Evolutionary conservation across 2,329 filamentous ascomycete genomes (phyloP).

Genomic region (Ophiosphaerella narmari): DNA sequence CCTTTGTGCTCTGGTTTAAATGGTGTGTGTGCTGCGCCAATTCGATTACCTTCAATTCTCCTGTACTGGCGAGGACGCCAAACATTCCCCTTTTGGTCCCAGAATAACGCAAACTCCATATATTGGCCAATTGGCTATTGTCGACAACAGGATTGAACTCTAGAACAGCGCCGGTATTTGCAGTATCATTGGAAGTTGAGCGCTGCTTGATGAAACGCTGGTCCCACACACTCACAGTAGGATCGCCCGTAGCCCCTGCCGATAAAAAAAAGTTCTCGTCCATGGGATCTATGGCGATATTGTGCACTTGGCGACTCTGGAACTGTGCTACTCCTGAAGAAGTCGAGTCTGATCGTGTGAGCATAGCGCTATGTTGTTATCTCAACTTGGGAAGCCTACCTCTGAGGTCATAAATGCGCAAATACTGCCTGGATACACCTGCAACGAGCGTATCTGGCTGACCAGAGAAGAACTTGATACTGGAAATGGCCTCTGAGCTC

Average conservation of each 20-base stretch:
- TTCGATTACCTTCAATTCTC: conserved; percentile 62
- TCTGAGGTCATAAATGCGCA: conserved; percentile 78
- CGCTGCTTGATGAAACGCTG: conserved; percentile 58
- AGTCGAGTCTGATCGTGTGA: conserved; percentile 40
- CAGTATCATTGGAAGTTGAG: conserved; percentile 50
- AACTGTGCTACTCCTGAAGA: conserved; percentile 55
- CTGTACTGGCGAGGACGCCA: conserved; percentile 62
- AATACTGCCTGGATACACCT: conserved; percentile 74
- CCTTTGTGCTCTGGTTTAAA: conserved; percentile 23
- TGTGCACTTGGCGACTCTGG: conserved; percentile 65
- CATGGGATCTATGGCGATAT: conserved; percentile 75
- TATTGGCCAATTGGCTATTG: conserved; percentile 53
- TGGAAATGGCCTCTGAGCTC: conserved; percentile 74
- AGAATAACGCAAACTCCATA: conserved; percentile 67
- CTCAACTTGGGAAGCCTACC: conserved; percentile 56
- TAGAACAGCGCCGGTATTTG: conserved; percentile 61
- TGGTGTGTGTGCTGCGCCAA: conserved; percentile 56
- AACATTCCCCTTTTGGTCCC: conserved; percentile 62
- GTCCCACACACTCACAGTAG: conserved; percentile 78
- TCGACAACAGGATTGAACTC: conserved; percentile 62
- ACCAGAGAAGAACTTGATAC: conserved; percentile 79
- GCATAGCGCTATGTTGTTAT: neutral
- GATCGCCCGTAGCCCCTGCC: conserved; percentile 71
- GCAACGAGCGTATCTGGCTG: conserved; percentile 76
- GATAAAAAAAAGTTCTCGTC: conserved; percentile 86